Percentiles rank a stretch among this genome's conserved stretches.
Conservation (phyloP, 2,329 filamentous ascomycete genomes). For the Amauroascus niger region DNA sequence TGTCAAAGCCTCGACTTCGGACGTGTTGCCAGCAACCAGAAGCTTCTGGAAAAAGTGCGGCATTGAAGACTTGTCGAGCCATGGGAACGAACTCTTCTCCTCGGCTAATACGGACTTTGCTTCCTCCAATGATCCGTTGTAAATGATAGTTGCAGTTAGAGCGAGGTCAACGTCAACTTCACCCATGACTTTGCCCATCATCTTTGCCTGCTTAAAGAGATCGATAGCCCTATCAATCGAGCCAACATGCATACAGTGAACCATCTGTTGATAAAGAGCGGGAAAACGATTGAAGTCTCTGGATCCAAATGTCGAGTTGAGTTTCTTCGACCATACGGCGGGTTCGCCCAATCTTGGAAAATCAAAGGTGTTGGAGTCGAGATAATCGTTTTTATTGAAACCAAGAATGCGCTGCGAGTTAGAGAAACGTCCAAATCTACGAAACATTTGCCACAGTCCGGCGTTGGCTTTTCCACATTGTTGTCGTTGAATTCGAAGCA, state of each 20-base stretch:
- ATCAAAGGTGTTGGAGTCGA: conserved; percentile 21
- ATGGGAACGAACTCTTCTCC: conserved; percentile 23
- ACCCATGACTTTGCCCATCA: conserved; percentile 25
- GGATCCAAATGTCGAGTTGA: conserved; percentile 22
- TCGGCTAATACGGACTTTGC: conserved; percentile 28
- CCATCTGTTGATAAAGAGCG: conserved; percentile 31
- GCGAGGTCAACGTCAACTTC: conserved; percentile 31
- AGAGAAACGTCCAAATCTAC: conserved; percentile 29
- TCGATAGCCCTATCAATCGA: conserved; percentile 27
- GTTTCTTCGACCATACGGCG: conserved; percentile 26
- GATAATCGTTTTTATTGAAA: conserved; percentile 27
- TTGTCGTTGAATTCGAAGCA: conserved; percentile 29
- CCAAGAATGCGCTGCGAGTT: conserved; percentile 31
- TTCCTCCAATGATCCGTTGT: conserved; percentile 24
- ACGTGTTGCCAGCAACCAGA: conserved; percentile 18
- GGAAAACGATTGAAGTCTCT: conserved; percentile 27
- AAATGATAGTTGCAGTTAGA: conserved; percentile 29
- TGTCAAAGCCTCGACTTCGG: conserved; percentile 25
- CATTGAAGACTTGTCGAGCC: conserved; percentile 20
- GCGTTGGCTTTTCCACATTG: conserved; percentile 28
- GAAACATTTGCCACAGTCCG: conserved; percentile 35
- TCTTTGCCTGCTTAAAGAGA: conserved; percentile 25
- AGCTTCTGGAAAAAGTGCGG: conserved; percentile 32
- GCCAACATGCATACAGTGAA: conserved; percentile 31
- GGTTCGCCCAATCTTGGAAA: conserved; percentile 20